These are phyloP conservation scores for Murraya paniculata DNA, from an alignment of 345 rosid genomes.

Conservation along the genomic window DNA sequence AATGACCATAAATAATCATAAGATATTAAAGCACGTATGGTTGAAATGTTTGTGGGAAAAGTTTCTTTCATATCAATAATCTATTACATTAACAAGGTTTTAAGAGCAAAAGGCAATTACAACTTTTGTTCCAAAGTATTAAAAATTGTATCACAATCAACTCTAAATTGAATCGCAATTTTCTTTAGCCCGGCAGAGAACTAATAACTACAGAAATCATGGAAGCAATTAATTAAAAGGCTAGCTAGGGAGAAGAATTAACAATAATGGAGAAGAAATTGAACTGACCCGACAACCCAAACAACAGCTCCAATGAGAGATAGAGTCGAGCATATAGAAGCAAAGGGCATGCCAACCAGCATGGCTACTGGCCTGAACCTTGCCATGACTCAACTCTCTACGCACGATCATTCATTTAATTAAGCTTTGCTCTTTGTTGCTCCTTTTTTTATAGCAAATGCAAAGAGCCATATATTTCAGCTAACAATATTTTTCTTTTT, in stretches of 20 bases:
- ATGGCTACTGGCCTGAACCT: conserved; percentile 39
- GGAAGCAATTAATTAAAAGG: neutral
- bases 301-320: conserved; percentile 27
- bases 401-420: no score
- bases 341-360: conserved; percentile 34
- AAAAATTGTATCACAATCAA: no score
- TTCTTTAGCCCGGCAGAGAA: no score
- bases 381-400: conserved; percentile 3
- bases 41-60: no score
- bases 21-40: no score
- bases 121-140: no score
- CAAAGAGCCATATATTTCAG: neutral
- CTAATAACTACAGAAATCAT: neutral
- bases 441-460: neutral
- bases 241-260: neutral
- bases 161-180: no score
- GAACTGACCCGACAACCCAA: conserved; percentile 35
- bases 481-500: neutral
- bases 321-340: conserved; percentile 24
- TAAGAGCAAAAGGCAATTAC: no score
- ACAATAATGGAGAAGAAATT: neutral
- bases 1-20: no score
- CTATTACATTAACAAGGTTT: no score
- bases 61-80: no score
- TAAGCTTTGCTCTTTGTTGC: neutral